These are phyloP conservation scores for Tetradesmus obliquus DNA, from an alignment of 139 green algal species.

Conservation along the genomic window DNA sequence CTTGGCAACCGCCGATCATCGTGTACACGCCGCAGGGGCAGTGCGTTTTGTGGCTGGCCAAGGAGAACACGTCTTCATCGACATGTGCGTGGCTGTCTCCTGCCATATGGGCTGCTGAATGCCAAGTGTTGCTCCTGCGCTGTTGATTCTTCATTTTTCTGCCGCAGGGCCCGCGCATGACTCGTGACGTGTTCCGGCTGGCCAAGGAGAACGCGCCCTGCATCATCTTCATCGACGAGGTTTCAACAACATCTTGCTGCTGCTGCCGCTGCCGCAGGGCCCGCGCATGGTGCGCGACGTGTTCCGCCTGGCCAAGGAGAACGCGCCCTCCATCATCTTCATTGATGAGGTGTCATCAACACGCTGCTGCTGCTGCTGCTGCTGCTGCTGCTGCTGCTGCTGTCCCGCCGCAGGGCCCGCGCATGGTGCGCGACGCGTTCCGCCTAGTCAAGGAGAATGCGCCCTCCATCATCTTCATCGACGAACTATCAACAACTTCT, in stretches of 20 bases:
- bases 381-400: neutral
- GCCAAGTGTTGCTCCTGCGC: too few relatives aligned
- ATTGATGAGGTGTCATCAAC: slow-evolving; percentile 80
- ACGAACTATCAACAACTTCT: slow-evolving; percentile 56
- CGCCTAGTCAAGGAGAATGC: slow-evolving; percentile 98
- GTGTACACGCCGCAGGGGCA: too few relatives aligned
- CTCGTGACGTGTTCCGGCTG: slow-evolving; percentile 98
- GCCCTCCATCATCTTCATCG: slow-evolving; percentile 99
- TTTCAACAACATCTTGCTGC: slow-evolving; percentile 38
- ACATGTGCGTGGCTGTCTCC: too few relatives aligned
- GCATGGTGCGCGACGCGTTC: slow-evolving; percentile 99
- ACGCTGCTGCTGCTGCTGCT: neutral
- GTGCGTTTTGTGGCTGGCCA: too few relatives aligned
- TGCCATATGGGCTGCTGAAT: too few relatives aligned
- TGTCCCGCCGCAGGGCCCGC: slow-evolving; percentile 84
- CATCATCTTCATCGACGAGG: slow-evolving; percentile 98
- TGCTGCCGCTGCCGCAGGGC: slow-evolving; percentile 62
- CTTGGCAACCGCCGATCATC: too few relatives aligned
- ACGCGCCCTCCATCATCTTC: slow-evolving; percentile 99
- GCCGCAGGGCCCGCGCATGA: slow-evolving; percentile 93
- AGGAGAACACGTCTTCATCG: too few relatives aligned
- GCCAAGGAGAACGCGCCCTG: slow-evolving; percentile 98
- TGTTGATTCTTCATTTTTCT: too few relatives aligned
- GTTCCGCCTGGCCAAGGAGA: slow-evolving; percentile 98
- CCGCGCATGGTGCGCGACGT: slow-evolving; percentile 98